Percentiles rank a stretch among this genome's conserved stretches.
These are phyloP conservation scores for Phytophthora niederhauseri DNA, from an alignment of 352 stramenopile species.

Conservation along the genomic window DNA sequence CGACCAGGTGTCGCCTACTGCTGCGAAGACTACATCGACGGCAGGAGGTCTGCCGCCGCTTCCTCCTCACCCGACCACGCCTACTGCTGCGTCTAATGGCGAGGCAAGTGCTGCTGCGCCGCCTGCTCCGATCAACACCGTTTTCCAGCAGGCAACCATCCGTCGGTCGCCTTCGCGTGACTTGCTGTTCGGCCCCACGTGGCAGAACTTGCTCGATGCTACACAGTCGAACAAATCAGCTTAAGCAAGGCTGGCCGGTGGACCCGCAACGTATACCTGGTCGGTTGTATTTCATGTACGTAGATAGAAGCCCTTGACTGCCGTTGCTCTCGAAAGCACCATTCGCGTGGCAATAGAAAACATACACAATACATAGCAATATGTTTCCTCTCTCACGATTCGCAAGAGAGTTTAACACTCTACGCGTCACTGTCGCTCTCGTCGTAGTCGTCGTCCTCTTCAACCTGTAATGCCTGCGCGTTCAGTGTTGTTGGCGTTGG, in stretches of 20 bases:
- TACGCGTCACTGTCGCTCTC: constrained; percentile 67
- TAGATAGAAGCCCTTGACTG: constrained; percentile 29
- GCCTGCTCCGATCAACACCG: constrained; percentile 15
- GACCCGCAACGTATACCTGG: constrained; percentile 21
- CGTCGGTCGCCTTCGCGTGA: constrained; percentile 72
- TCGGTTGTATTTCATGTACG: constrained; percentile 29
- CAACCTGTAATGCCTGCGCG: constrained; percentile 38
- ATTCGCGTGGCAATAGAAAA: constrained; percentile 37
- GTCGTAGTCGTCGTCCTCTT: constrained; percentile 80
- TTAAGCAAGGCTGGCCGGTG: constrained; percentile 20
- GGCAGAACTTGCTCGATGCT: constrained; percentile 58
- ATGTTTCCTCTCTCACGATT: constrained; percentile 6
- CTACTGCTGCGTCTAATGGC: constrained; percentile 16
- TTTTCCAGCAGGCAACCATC: constrained; percentile 42
- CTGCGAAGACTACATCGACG: constrained; percentile 5
- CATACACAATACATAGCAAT: constrained; percentile 13
- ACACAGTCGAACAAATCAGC: constrained; percentile 28
- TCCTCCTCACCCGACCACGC: constrained; percentile 25
- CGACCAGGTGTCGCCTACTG: constrained; percentile 8
- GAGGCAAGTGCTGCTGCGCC: constrained; percentile 3
- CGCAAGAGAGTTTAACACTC: background rate
- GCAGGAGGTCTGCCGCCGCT: constrained; percentile 23
- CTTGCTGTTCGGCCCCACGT: constrained; percentile 71
- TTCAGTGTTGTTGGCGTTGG: constrained; percentile 2
- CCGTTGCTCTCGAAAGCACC: constrained; percentile 19